A percentile compares a stretch with the other conserved stretches of the same genome.
phyloP scores from a whole-genome alignment of 495 filamentous ascomycete species.

The Podospora conica region DNA sequence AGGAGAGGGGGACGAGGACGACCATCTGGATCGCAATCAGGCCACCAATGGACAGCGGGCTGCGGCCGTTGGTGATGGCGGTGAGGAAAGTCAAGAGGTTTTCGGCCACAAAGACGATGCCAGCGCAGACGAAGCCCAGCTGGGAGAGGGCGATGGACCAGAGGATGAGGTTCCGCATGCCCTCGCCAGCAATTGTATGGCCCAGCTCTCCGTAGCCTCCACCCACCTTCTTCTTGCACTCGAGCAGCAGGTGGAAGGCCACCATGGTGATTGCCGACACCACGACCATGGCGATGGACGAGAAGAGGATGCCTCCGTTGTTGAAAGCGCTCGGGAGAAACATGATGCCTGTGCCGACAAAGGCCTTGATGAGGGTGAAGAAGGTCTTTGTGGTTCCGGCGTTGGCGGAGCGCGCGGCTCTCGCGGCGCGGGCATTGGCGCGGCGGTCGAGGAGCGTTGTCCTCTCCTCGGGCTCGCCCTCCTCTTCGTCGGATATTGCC shows the following conservation, averaged over 20 bases:
- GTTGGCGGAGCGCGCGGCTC: constrained; percentile 37
- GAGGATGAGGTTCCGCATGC: constrained; percentile 49
- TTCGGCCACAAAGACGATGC: constrained; percentile 61
- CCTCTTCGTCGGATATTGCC: constrained; percentile 38
- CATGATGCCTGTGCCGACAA: constrained; percentile 63
- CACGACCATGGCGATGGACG: constrained; percentile 50
- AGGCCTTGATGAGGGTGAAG: constrained; percentile 61
- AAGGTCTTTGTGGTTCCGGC: constrained; percentile 58
- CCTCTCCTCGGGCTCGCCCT: constrained; percentile 37
- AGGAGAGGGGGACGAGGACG: constrained; percentile 51
- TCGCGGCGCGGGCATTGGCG: constrained; percentile 28
- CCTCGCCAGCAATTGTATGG: constrained; percentile 44
- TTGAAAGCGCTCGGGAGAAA: constrained; percentile 63
- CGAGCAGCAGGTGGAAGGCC: constrained; percentile 59
- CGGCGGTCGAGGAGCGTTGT: constrained; percentile 51
- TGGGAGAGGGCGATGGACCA: constrained; percentile 59
- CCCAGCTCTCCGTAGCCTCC: constrained; percentile 61
- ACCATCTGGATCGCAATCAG: constrained; percentile 53
- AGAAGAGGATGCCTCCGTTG: constrained; percentile 63
- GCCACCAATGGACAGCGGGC: constrained; percentile 36
- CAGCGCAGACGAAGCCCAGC: constrained; percentile 60
- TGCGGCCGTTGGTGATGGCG: constrained; percentile 39
- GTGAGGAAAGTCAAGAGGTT: constrained; percentile 53
- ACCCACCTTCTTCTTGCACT: constrained; percentile 46
- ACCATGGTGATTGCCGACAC: constrained; percentile 50